Evolutionary conservation across 768 basidiomycete species (phyloP).

Genomic region (Rhodotorula sphaerocarpa): DNA sequence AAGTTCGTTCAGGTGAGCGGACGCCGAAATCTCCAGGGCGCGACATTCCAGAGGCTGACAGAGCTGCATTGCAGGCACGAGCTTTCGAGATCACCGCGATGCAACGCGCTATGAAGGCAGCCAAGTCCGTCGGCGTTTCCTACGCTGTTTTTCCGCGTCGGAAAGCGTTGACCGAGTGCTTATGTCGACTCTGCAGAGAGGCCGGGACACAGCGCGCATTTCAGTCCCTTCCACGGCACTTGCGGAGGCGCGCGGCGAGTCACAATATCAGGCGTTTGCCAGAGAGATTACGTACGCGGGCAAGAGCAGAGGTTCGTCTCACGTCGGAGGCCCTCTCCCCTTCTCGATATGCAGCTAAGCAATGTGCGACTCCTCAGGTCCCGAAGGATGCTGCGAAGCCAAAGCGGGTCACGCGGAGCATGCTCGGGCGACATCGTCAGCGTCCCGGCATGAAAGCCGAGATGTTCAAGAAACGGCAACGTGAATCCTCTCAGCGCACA

Average conservation of each 20-base stretch:
- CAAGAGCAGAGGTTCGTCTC: constrained; percentile 62
- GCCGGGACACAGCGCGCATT: constrained; percentile 49
- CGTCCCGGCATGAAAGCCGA: constrained; percentile 45
- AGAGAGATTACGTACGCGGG: constrained; percentile 67
- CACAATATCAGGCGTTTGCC: constrained; percentile 90
- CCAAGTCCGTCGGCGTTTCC: constrained; percentile 50
- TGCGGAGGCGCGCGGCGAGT: constrained; percentile 84
- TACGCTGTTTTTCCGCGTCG: background rate
- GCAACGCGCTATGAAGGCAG: constrained; percentile 73
- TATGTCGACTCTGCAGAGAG: background rate
- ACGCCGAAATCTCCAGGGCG: too few species aligned
- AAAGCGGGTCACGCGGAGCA: constrained; percentile 27
- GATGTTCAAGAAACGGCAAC: constrained; percentile 54
- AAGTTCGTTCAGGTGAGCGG: constrained; percentile 67
- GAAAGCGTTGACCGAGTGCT: constrained; percentile 1
- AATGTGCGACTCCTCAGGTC: background rate
- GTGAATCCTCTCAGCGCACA: constrained; percentile 50
- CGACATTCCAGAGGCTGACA: too few species aligned
- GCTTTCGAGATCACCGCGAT: constrained; percentile 85
- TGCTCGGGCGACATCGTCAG: constrained; percentile 40
- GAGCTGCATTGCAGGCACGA: constrained; percentile 56
- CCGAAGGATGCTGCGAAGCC: constrained; percentile 34
- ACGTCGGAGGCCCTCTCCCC: background rate
- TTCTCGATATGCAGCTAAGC: too few species aligned
- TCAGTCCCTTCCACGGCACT: constrained; percentile 84